These are phyloP conservation scores for Pleurotus sapidus DNA, from an alignment of 768 basidiomycete species.

Conservation along the genomic window DNA sequence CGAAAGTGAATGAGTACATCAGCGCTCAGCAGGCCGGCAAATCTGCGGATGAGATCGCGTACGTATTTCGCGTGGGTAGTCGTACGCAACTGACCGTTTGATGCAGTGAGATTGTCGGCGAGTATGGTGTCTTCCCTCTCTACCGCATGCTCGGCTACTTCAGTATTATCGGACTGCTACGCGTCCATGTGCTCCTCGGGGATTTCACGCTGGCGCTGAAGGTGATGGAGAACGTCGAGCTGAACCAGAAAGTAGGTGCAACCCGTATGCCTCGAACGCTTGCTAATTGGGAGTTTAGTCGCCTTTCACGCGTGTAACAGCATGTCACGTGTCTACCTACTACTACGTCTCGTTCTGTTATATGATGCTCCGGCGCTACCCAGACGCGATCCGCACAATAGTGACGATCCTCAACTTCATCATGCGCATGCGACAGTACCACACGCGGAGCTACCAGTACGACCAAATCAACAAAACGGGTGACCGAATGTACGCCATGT, in stretches of 20 bases:
- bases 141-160: slow-evolving; percentile 98
- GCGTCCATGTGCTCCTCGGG: slow-evolving; percentile 94
- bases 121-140: slow-evolving; percentile 86
- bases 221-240: slow-evolving; percentile 91
- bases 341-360: slow-evolving; percentile 98
- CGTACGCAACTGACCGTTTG: not conserved
- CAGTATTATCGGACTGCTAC: slow-evolving; percentile 90
- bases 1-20: slow-evolving; percentile 91
- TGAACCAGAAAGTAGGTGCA: slow-evolving; percentile 75
- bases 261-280: not conserved
- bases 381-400: slow-evolving; percentile 93
- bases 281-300: slow-evolving; percentile 53
- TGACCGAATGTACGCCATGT: slow-evolving; percentile 95
- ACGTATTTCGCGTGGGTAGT: slow-evolving; percentile 24
- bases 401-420: slow-evolving; percentile 94
- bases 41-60: slow-evolving; percentile 82
- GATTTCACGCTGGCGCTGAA: slow-evolving; percentile 95
- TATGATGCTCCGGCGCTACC: slow-evolving; percentile 90
- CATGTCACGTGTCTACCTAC: slow-evolving; percentile 93
- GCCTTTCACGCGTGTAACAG: slow-evolving; percentile 91
- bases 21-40: slow-evolving; percentile 78
- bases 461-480: slow-evolving; percentile 98
- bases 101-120: slow-evolving; percentile 77
- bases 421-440: slow-evolving; percentile 93
- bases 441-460: slow-evolving; percentile 95